Conservation (phyloP, 495 filamentous ascomycete species). For the Talaromyces wortmannii region DNA sequence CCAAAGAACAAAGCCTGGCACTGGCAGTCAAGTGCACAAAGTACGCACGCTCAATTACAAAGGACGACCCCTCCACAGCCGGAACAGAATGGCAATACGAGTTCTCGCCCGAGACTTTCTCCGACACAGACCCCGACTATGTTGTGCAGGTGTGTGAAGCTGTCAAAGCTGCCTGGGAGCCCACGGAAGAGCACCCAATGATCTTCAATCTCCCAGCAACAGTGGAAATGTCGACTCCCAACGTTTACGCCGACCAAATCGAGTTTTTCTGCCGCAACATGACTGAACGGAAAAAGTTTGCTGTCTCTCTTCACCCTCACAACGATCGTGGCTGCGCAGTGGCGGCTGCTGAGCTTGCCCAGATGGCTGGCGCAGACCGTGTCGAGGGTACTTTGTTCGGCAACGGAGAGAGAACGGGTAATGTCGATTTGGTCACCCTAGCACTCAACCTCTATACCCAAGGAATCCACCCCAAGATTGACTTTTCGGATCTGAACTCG, state of each 20-base stretch:
- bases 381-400: slow-evolving; percentile 95
- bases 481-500: slow-evolving; percentile 84
- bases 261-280: slow-evolving; percentile 90
- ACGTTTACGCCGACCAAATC: slow-evolving; percentile 94
- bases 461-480: slow-evolving; percentile 78
- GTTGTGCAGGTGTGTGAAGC: slow-evolving; percentile 83
- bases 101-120: slow-evolving; percentile 96
- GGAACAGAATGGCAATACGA: slow-evolving; percentile 88
- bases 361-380: slow-evolving; percentile 95
- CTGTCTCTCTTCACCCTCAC: slow-evolving; percentile 82
- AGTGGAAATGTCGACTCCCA: slow-evolving; percentile 93
- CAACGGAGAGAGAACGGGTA: slow-evolving; percentile 93
- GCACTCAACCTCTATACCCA: slow-evolving; percentile 96
- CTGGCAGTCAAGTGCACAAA: slow-evolving; percentile 83
- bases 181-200: slow-evolving; percentile 72
- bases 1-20: slow-evolving; percentile 72
- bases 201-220: slow-evolving; percentile 98
- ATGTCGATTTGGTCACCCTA: slow-evolving; percentile 92
- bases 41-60: slow-evolving; percentile 83
- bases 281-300: slow-evolving; percentile 71
- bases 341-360: slow-evolving; percentile 84
- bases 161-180: slow-evolving; percentile 93
- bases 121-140: slow-evolving; percentile 80
- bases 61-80: slow-evolving; percentile 73
- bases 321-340: slow-evolving; percentile 90